Base-by-base conservation (phyloP, 345 rosid genomes). In the Ceriops decandra region DNA sequence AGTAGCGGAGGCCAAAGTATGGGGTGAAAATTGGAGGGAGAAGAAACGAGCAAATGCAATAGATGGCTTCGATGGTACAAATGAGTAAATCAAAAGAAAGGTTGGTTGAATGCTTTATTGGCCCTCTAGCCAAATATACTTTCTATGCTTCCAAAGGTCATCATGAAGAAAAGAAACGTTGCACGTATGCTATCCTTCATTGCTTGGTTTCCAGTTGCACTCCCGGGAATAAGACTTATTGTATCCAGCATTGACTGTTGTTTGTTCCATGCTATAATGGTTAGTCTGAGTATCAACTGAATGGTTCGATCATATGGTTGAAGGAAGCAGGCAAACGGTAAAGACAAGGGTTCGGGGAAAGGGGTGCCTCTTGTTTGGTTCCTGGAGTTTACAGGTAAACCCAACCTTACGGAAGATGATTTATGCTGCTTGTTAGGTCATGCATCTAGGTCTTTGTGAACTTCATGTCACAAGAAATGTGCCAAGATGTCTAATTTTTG, bases 1-100 rank as follows among this genome's bases (percentile, higher is more conserved):
- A 4, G 99, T 95, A 13, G 99, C 99, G 0, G 98, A 85, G 66
- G 99, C 99, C 0, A 95, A 95, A 72, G 96, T 95, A 46, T 95
- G 99, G 99, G 99, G 99, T 28, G 97, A 95, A 82, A 91, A 91
- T 73, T 91, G 86, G 98, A 85, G 99, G 69, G 97, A 89, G 77
- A 90, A 82, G 74, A 95, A 91, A 74, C 79, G 91, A 38, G 90
- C 88, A 26, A 82, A 83, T 36, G 84, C 86, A 52, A 77, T 81
- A 68, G 90, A 88, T 27, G 89, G 96, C 78, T 88, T 86, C 21
- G 96, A 93, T 72, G 82, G 86, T 67, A 80, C 91, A 59, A 85
- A 89, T 22, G 97, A 89, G 73, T 90, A 57, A 58, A 79, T 52
- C 47, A 4, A 57, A 28, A 57, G 68, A 62, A 24, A 36, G 11